Evolutionary conservation across 768 basidiomycete genomes (phyloP).

Genomic region (Leccinum barrowsii): DNA sequence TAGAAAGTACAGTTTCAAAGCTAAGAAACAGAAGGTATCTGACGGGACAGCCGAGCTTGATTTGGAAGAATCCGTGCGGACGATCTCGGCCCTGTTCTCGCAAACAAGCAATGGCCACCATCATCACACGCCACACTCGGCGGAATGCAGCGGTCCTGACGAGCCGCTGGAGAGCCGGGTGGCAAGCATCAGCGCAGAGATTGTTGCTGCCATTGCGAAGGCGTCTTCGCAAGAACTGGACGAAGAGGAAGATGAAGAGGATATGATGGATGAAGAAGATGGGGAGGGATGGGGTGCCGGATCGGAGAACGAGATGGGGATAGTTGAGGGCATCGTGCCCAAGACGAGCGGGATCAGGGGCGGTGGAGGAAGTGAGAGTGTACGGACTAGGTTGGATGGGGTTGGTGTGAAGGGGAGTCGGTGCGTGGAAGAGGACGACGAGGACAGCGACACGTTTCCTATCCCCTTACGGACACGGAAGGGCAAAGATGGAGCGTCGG

Average conservation of each 20-base stretch:
- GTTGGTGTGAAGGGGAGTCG: constrained; percentile 15
- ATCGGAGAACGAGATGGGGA: constrained; percentile 50
- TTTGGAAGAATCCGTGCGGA: constrained; percentile 69
- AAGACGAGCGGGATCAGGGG: constrained; percentile 64
- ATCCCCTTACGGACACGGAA: constrained; percentile 68
- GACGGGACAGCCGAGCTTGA: constrained; percentile 55
- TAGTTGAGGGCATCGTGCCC: constrained; percentile 49
- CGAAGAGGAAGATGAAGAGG: constrained; percentile 48
- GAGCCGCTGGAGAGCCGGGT: constrained; percentile 58
- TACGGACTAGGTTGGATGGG: constrained; percentile 11
- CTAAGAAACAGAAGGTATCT: constrained; percentile 56
- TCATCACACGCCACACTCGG: constrained; percentile 29
- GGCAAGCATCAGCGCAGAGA: constrained; percentile 76
- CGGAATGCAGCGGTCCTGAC: constrained; percentile 33
- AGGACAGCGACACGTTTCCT: constrained; percentile 68
- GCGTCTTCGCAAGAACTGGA: constrained; percentile 61
- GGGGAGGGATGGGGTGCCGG: constrained; percentile 39
- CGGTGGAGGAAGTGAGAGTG: constrained; percentile 25
- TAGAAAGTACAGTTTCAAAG: constrained; percentile 78
- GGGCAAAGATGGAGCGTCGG: constrained; percentile 47
- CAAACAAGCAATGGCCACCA: constrained; percentile 41
- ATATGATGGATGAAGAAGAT: constrained; percentile 38
- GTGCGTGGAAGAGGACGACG: constrained; percentile 55
- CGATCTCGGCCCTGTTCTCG: constrained; percentile 64
- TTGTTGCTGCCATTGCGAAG: constrained; percentile 77